Evolutionary conservation across 2,329 filamentous ascomycete genomes (phyloP).

Genomic region (Aspergillus flavus): DNA sequence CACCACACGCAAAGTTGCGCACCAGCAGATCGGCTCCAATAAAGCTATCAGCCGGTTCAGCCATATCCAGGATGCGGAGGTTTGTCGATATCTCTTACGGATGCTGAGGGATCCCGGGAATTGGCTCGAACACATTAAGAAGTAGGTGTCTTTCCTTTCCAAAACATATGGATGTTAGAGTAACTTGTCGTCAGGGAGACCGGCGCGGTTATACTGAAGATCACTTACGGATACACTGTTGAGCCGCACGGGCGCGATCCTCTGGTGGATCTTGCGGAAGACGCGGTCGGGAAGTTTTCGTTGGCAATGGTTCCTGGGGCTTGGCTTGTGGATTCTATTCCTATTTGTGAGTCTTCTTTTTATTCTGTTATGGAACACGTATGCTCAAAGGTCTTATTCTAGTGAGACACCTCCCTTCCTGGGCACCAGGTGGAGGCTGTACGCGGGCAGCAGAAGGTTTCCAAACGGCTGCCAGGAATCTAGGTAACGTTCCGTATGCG

Average conservation of each 20-base stretch:
- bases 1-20: conserved; percentile 50
- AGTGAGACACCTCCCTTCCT: conserved; percentile 16
- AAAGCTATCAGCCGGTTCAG: conserved; percentile 43
- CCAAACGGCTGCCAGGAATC: conserved; percentile 32
- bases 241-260: conserved; percentile 45
- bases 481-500: conserved; percentile 44
- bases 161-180: too few relatives aligned
- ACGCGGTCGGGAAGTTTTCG: conserved; percentile 45
- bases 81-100: conserved; percentile 47
- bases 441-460: not conserved
- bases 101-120: conserved; percentile 43
- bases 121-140: conserved; percentile 47
- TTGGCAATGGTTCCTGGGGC: conserved; percentile 8
- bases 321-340: conserved; percentile 19
- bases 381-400: not conserved
- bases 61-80: conserved; percentile 48
- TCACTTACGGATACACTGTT: conserved; percentile 51
- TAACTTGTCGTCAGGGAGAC: conserved; percentile 33
- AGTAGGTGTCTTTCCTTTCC: conserved; percentile 28
- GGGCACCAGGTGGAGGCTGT: conserved; percentile 10
- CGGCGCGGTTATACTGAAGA: conserved; percentile 47
- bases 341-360: conserved; percentile 7
- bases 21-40: conserved; percentile 51
- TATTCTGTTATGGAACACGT: not conserved
- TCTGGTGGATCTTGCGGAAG: conserved; percentile 46